Evolutionary conservation across 768 basidiomycete genomes (phyloP).

Genomic region (Dioszegia aurantiaca): DNA sequence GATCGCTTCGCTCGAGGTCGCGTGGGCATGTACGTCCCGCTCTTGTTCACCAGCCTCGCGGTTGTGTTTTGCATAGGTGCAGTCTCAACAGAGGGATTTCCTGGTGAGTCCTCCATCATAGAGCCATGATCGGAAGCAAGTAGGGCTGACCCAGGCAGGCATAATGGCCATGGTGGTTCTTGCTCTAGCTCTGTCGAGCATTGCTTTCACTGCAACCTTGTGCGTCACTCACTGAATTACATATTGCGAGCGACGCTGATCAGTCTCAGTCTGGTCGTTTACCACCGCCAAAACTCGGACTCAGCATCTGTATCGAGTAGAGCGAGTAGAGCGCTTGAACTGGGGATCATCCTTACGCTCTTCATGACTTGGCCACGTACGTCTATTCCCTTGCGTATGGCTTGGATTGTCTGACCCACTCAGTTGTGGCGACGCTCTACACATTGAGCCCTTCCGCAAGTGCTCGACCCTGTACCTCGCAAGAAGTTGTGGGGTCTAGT

Average conservation of each 20-base stretch:
- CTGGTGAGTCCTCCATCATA: not conserved
- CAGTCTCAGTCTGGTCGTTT: not conserved
- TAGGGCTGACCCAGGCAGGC: not conserved
- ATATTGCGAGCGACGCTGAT: no score
- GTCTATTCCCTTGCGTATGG: slow-evolving; percentile 7
- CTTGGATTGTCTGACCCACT: slow-evolving; percentile 2
- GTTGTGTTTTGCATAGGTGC: not conserved
- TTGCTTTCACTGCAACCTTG: slow-evolving; percentile 15
- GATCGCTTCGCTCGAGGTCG: slow-evolving; percentile 39
- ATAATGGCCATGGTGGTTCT: slow-evolving; percentile 16
- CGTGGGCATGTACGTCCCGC: slow-evolving; percentile 30
- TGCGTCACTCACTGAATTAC: slow-evolving; percentile 3
- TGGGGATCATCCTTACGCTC: slow-evolving; percentile 21
- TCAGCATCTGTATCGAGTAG: not conserved
- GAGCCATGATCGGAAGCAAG: no score
- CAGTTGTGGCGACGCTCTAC: slow-evolving; percentile 36
- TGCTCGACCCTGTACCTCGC: slow-evolving; percentile 30
- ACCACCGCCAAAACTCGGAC: not conserved
- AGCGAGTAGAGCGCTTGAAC: slow-evolving; percentile 31
- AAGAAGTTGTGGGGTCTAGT: not conserved
- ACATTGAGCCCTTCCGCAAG: slow-evolving; percentile 38
- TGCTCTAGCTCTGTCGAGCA: slow-evolving; percentile 6
- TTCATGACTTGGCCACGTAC: slow-evolving; percentile 44
- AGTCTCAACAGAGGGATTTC: slow-evolving; percentile 19
- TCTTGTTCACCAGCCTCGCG: slow-evolving; percentile 9